These are phyloP conservation scores for Backusella psychrophila DNA, from an alignment of 192 early-diverging fungal genomes.

Conservation along the genomic window DNA sequence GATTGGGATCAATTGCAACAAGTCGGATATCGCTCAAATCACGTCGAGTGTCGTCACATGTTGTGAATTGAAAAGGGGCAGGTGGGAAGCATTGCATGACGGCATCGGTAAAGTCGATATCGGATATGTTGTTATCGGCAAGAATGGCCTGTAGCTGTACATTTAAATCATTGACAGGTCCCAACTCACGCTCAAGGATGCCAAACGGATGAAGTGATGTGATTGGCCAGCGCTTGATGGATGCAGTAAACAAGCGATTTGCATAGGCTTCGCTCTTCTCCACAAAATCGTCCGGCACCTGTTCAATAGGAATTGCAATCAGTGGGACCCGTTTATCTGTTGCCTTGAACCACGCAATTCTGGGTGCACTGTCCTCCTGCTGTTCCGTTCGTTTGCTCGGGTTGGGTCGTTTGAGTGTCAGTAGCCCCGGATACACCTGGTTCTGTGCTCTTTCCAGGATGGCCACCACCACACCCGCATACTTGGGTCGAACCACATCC, in stretches of 20 bases:
- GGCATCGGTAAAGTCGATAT: conserved; percentile 66
- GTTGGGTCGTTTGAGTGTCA: conserved; percentile 41
- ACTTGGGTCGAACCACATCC: conserved; percentile 54
- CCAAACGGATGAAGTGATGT: conserved; percentile 74
- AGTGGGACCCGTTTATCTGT: conserved; percentile 79
- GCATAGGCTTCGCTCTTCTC: conserved; percentile 55
- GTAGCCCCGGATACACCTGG: conserved; percentile 51
- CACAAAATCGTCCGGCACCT: conserved; percentile 68
- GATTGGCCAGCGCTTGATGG: conserved; percentile 70
- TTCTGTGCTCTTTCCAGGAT: conserved; percentile 54
- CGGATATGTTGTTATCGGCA: conserved; percentile 73
- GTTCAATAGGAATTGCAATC: conserved; percentile 72
- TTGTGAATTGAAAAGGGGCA: conserved; percentile 72
- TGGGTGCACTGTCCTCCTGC: conserved; percentile 39
- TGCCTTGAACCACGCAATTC: conserved; percentile 82
- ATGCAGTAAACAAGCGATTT: conserved; percentile 59
- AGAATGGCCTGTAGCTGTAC: conserved; percentile 80
- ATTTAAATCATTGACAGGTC: conserved; percentile 71
- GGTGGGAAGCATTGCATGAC: conserved; percentile 77
- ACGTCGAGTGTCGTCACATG: conserved; percentile 48
- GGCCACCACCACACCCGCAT: conserved; percentile 55
- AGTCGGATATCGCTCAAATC: conserved; percentile 73
- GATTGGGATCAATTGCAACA: conserved; percentile 86
- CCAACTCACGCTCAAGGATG: conserved; percentile 66
- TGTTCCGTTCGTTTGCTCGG: conserved; percentile 20